phyloP scores from a whole-genome alignment of 2,329 filamentous ascomycete species.

The Neoscytalidium dimidiatum region DNA sequence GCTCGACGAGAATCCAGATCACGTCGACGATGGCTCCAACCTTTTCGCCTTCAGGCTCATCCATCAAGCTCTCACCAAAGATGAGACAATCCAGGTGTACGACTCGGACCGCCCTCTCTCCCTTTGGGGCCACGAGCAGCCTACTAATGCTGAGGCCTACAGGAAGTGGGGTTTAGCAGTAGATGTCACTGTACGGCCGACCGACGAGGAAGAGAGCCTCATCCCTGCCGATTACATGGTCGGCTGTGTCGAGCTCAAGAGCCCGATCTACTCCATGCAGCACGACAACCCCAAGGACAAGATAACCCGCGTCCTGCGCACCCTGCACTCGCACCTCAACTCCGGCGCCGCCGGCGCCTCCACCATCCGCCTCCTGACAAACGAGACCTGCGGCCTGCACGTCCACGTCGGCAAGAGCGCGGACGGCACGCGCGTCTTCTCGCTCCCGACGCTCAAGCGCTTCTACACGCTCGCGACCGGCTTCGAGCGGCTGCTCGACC shows the following conservation, averaged over 20 bases:
- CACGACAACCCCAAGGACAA: not conserved
- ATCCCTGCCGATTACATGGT: not conserved
- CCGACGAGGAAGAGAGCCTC: not conserved
- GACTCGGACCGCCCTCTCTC: not conserved
- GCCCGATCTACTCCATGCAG: not conserved
- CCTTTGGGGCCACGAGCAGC: not conserved
- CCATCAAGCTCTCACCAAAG: not conserved
- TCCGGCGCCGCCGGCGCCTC: not conserved
- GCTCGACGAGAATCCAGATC: not conserved
- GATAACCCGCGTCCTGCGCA: not conserved
- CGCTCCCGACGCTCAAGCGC: conserved; percentile 28
- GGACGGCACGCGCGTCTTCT: conserved; percentile 24
- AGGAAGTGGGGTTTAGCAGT: not conserved
- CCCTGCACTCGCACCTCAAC: not conserved
- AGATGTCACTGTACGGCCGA: not conserved
- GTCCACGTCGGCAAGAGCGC: conserved; percentile 30
- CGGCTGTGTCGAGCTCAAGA: not conserved
- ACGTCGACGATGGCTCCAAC: not conserved
- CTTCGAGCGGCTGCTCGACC: conserved; percentile 31
- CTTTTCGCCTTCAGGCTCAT: not conserved
- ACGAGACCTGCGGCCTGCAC: conserved; percentile 26
- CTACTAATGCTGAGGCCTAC: not conserved
- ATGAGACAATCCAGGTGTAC: not conserved
- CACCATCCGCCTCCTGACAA: not conserved
- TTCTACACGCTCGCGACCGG: conserved; percentile 28